Evolutionary conservation across 331 rosid species (phyloP).

Genomic region (Erythrophleum ivorense): DNA sequence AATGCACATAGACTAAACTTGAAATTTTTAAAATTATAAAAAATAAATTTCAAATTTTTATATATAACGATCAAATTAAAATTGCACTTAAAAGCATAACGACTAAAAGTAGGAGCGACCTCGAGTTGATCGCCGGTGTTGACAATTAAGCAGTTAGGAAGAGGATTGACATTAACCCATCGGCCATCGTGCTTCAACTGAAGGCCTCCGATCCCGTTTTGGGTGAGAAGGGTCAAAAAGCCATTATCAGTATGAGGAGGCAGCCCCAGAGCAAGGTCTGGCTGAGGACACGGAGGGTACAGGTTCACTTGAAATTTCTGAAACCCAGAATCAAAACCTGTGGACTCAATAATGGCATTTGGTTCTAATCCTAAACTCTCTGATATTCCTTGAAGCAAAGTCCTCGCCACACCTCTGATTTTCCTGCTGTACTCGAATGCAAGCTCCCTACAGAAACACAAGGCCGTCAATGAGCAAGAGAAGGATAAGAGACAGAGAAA

Average conservation of each 20-base stretch:
- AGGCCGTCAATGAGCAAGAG: not conserved
- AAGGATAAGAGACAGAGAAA: not conserved
- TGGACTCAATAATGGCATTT: constrained; percentile 38
- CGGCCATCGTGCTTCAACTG: constrained; percentile 57
- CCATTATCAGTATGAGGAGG: constrained; percentile 65
- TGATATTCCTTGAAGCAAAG: constrained; percentile 42
- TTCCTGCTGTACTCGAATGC: constrained; percentile 37
- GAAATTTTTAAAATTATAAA: no score
- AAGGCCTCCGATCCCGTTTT: constrained; percentile 65
- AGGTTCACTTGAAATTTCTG: constrained; percentile 49
- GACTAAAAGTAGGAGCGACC: constrained; percentile 37
- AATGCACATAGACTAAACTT: no score
- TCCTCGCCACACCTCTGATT: constrained; percentile 26
- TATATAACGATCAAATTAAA: no score
- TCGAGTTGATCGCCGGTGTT: constrained; percentile 65
- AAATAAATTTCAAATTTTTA: no score
- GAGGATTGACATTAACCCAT: constrained; percentile 59
- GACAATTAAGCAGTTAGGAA: constrained; percentile 49
- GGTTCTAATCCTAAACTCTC: constrained; percentile 51
- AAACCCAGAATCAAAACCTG: constrained; percentile 45
- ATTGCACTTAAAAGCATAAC: no score
- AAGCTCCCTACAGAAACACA: constrained; percentile 11
- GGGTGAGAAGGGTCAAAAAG: constrained; percentile 52
- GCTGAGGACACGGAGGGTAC: constrained; percentile 72
- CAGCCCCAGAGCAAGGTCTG: constrained; percentile 61